Evolutionary conservation across 345 rosid species (phyloP), one percentile per base, ranked within the genome.

Genomic region (Dipteronia sinensis): DNA sequence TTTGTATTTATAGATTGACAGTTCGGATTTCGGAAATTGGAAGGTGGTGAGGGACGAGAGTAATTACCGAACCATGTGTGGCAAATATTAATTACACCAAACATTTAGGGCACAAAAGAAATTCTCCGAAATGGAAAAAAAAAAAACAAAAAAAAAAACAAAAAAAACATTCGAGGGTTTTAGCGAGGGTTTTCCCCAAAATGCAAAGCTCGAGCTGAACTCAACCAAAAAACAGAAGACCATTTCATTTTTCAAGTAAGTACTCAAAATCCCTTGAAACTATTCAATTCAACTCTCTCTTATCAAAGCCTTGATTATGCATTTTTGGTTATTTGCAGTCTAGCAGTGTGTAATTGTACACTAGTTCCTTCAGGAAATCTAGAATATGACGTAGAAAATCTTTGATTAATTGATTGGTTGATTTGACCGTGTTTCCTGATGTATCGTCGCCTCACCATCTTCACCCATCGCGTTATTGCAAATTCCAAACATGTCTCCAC

Each of bases 381-480:
- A 29, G 58, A 47, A 72, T 23, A 83, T 69, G 79, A 66, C 78
- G 27, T 67, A 49, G 65, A 38, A 77, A n/a, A 7, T 42, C 11
- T n/a, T n/a, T 66, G 10, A 23, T 76, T 69, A 22, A 53, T 63
- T 46, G 42, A 29, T 74, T 65, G 23, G 31, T 31, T 74, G 3
- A 23, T 59, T 77, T 63, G 34, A 63, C 10, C 9, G 4, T 19
- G 9, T 77, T 75, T 66, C 80, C 83, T 84, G 75, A 89, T 89
- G 95, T 87, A 79, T 80, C 89, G 92, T 77, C 77, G 85, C 78
- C 58, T 88, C 77, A 70, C 83, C 61, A 4, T 68, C 27, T 77
- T 87, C 49, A 56, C 80, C 73, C 86, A 63, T 59, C 76, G 25
- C 34, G 47, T 87, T 77, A 61, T 81, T 69, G 80, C 67, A n/a